Evolutionary conservation across 2,329 filamentous ascomycete species (phyloP), one percentile per base, ranked within the genome.

Genomic region (Scopulariopsis brevicaulis): DNA sequence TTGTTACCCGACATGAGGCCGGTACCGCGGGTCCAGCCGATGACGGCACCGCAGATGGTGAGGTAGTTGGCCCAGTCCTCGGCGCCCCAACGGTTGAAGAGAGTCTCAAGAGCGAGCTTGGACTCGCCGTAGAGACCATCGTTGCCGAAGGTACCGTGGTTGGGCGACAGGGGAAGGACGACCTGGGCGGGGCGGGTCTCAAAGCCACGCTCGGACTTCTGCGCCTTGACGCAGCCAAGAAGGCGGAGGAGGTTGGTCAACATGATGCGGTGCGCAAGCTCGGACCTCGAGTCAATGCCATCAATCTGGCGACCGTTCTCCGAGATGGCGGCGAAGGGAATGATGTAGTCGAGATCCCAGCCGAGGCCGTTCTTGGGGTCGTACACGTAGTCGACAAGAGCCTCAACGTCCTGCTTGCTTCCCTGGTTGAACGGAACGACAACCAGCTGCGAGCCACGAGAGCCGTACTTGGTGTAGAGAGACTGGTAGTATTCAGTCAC

Each of bases 371-470:
- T 92, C 85, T 97, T 99, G 62, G 87, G 73, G 69, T 97, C 93
- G 71, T 96, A 99, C 69, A 99, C 95, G 77, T 97, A 99, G 61
- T 96, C 83, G 56, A 99, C 80, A 8, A 99, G 81, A 53, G 91
- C 91, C 71, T 97, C 90, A 40, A 96, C 89, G 70, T 99, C 94
- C 72, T 97, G 93, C 77, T 96, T 95, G 78, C 93, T 97, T 63
- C 93, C 94, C 73, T 96, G 92, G 74, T 99, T 99, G 83, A 99
- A 99, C 55, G 95, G 94, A 58, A 97, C 95, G 58, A 99, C 94
- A 48, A 99, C 90, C 58, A 99, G 86, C 75, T 97, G 92, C 59
- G 94, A 97, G 63, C 94, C 94, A 63, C 90, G 89, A 61, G 90
- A 90, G 67, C 94, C 94, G 67, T 89, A 96, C 61, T 92, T 89